These are phyloP conservation scores for Penicillium sp. DNA, from an alignment of 2,329 filamentous ascomycete species.

Conservation along the genomic window DNA sequence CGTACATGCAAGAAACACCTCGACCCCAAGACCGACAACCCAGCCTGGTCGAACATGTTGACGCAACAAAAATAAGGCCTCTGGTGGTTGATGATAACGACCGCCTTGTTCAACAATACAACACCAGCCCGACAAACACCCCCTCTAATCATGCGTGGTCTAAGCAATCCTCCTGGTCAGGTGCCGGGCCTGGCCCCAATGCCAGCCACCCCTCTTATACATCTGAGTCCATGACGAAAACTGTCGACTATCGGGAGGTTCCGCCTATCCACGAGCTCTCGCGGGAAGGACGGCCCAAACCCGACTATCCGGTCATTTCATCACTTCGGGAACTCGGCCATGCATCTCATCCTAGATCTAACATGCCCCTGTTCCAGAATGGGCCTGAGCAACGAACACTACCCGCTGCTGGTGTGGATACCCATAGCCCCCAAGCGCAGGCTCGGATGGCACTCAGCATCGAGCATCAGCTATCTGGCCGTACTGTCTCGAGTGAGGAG, in stretches of 20 bases:
- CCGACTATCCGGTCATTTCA: conserved; percentile 43
- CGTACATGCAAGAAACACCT: conserved; percentile 41
- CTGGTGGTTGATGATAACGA: conserved; percentile 49
- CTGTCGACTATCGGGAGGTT: conserved; percentile 40
- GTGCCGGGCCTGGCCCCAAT: conserved; percentile 1
- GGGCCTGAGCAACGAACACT: conserved; percentile 40
- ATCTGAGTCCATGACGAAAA: conserved; percentile 40
- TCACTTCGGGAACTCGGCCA: conserved; percentile 43
- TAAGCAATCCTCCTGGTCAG: conserved; percentile 40
- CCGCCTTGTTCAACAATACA: conserved; percentile 38
- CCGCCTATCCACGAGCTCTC: conserved; percentile 43
- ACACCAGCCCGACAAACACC: conserved; percentile 41
- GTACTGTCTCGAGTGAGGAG: conserved; percentile 44
- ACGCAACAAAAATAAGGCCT: conserved; percentile 48
- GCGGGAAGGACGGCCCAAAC: conserved; percentile 37
- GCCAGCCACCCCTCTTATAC: conserved; percentile 39
- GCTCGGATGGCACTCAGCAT: conserved; percentile 46
- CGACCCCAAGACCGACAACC: conserved; percentile 43
- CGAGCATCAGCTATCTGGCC: conserved; percentile 42
- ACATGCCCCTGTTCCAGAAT: conserved; percentile 39
- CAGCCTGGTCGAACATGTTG: conserved; percentile 36
- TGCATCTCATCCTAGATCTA: conserved; percentile 36
- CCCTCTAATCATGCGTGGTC: conserved; percentile 39
- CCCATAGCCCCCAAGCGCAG: conserved; percentile 44
- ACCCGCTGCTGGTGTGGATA: conserved; percentile 37